Conservation (phyloP, 192 early-diverging fungal species). For the Linnemannia exigua region DNA sequence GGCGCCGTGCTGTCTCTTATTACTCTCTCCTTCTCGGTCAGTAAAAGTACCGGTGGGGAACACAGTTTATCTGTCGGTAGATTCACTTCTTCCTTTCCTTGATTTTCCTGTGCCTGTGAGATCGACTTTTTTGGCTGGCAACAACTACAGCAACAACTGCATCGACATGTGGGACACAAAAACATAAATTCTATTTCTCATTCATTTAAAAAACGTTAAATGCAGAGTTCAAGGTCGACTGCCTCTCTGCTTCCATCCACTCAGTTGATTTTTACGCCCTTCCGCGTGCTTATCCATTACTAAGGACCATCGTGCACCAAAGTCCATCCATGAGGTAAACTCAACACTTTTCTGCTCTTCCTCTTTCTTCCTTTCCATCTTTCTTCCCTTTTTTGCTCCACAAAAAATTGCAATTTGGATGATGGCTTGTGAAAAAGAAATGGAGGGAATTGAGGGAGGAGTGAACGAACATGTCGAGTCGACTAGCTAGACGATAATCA, state of each 20-base stretch:
- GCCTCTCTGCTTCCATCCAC: neutral
- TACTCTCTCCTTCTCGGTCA: neutral
- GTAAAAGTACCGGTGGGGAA: neutral
- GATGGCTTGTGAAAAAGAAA: neutral
- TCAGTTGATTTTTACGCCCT: neutral
- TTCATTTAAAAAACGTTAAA: neutral
- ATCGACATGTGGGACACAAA: slow-evolving; percentile 7
- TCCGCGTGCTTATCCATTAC: slow-evolving; percentile 7
- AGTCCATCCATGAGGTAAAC: neutral
- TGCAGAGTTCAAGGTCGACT: neutral
- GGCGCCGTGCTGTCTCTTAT: neutral
- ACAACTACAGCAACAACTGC: neutral
- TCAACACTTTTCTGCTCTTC: neutral
- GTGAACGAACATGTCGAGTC: neutral
- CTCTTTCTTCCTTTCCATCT: no score
- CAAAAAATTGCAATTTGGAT: neutral
- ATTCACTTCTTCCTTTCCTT: neutral
- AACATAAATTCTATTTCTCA: neutral
- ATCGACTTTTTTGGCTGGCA: neutral
- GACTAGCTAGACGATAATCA: neutral
- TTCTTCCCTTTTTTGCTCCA: neutral
- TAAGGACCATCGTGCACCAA: neutral
- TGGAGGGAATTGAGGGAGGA: neutral
- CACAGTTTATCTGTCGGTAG: neutral
- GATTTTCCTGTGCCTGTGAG: no score